Evolutionary conservation across 495 filamentous ascomycete genomes (phyloP).

Genomic region (Penicillium daleae): DNA sequence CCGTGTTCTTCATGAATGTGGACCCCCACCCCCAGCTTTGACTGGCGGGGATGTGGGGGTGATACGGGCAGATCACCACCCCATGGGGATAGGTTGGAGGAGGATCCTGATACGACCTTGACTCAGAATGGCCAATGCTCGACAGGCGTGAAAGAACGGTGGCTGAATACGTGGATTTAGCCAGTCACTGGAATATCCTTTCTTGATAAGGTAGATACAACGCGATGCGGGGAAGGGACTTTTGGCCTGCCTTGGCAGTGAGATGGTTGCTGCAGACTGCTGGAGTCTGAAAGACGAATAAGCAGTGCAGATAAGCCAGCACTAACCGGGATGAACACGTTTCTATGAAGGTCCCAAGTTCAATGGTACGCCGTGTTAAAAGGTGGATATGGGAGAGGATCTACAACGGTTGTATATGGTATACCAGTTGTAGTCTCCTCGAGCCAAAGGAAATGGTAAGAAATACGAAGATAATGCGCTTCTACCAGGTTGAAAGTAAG

Average conservation of each 20-base stretch:
- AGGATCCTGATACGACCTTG: constrained; percentile 9
- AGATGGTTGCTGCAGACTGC: constrained; percentile 3
- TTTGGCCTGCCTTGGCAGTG: neutral
- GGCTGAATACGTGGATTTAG: neutral
- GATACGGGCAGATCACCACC: constrained; percentile 6
- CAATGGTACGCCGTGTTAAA: neutral
- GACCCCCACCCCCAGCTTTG: constrained; percentile 15
- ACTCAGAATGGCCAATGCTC: neutral
- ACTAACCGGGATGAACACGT: neutral
- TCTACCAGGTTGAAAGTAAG: neutral
- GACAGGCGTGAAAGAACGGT: neutral
- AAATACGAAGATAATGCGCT: no score
- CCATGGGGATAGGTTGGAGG: constrained; percentile 1
- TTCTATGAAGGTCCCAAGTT: neutral
- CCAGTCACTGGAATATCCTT: constrained; percentile 8
- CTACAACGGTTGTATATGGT: neutral
- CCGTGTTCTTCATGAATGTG: neutral
- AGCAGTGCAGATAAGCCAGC: neutral
- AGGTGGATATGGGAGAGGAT: neutral
- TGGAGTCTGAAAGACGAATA: neutral
- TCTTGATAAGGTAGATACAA: neutral
- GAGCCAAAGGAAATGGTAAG: no score
- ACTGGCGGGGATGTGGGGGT: constrained; percentile 17
- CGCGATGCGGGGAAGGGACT: constrained; percentile 13
- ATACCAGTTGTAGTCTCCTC: neutral